Base-by-base conservation (phyloP, 352 stramenopile species). In the Nannochloropsis limnetica region DNA sequence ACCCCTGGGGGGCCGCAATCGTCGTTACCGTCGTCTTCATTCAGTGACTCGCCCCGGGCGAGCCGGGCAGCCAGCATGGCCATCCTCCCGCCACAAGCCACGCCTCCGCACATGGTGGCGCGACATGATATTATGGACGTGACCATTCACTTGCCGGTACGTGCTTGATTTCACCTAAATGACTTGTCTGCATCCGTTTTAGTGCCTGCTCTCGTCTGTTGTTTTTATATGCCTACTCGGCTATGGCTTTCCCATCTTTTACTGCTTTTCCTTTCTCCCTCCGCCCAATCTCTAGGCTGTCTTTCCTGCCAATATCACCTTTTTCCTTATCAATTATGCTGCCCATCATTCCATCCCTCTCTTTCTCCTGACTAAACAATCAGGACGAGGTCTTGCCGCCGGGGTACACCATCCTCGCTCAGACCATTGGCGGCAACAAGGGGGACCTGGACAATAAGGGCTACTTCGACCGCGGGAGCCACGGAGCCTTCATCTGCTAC, bases 401-500 rank as follows among this genome's bases (percentile, higher is more conserved):
- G 8, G 25, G 25, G 25, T 74, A 74, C 8, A 74, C 61, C n/a
- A 74, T 74, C 25, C n/a, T 74, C n/a, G 11, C 61, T 20, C 61
- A 74, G 8, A 74, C 61, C 25, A 74, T 74, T 20, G 61, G 61
- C 61, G 61, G 61, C 25, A 74, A 74, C 61, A 29, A 74, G 61
- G 61, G n/a, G 1, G 61, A 74, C n/a, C 11, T 74, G n/a, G 61
- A 74, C n/a, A 74, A 11, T 20, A 74, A 74, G 61, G 25, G 61
- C 61, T 74, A 74, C 61, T 74, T 74, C 22, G 61, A 25, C n/a
- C 61, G 61, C n/a, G 61, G 61, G 9, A 74, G 61, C n/a, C 61
- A 74, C 61, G 61, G 61, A 15, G 61, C 61, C 25, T 74, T 74
- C 20, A 25, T 74, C 61, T 74, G 61, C 61, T 74, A 74, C 61